Conservation (phyloP, 345 rosid genomes). For the Acer saccharum region DNA sequence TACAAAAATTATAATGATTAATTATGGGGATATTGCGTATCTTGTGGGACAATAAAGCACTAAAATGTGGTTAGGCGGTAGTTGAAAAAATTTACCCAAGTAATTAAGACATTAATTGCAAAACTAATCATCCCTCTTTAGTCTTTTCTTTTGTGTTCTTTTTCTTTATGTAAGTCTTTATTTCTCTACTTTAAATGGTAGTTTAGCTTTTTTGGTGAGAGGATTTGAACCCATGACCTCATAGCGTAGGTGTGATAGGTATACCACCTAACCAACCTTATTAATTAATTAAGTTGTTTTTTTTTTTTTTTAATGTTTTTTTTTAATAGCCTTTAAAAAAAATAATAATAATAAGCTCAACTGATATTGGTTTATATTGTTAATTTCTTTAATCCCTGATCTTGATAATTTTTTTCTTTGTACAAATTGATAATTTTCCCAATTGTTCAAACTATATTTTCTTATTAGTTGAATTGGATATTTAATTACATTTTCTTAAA, state of each 20-base stretch:
- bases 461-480: no score
- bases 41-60: constrained; percentile 3
- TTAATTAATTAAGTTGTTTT: no score
- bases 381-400: background rate
- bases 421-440: background rate
- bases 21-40: background rate
- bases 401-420: background rate
- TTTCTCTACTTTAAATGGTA: background rate
- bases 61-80: background rate
- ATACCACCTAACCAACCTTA: no score
- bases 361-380: no score
- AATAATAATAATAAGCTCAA: no score
- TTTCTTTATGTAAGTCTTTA: background rate
- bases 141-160: background rate
- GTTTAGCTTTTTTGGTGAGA: no score
- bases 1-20: no score
- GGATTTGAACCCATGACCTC: no score
- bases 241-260: no score
- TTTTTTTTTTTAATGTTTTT: no score
- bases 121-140: background rate
- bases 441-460: background rate
- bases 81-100: constrained; percentile 2
- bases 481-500: no score
- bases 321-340: no score
- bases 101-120: background rate